Evolutionary conservation across 2,329 filamentous ascomycete genomes (phyloP), one percentile per base, ranked within the genome.

Genomic region (Alternaria metachromatica): DNA sequence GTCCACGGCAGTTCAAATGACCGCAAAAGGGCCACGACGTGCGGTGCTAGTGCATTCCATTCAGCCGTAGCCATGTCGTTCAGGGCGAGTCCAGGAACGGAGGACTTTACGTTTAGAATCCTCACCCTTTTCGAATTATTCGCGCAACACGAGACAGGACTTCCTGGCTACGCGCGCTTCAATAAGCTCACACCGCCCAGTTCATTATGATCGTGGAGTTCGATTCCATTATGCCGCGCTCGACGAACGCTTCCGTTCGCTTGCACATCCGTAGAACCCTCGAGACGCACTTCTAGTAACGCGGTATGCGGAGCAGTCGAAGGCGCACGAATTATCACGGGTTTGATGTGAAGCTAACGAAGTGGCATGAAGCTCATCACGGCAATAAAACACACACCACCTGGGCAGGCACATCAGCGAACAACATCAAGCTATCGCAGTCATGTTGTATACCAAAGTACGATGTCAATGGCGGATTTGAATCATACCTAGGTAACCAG

Each of bases 151-250:
- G 33, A 30, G 49, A 30, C 28, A 25, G 18, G 30, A 25, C n/a
- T 23, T 18, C 28, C 37, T 41, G 37, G 37, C n/a, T 41, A 37
- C 49, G 11, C 28, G 33, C 15, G 49, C 49, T 23, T 37, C 28
- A 41, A 41, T 18, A 20, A 20, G n/a, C 49, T 53, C 5, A 30
- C 28, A 23, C 37, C 49, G 20, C 21, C 30, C 37, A 18, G n/a
- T 1, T 3, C 2, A n/a, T 3, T 10, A 11, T 2, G n/a, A 2
- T 18, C 0, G 3, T 18, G n/a, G 1, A 3, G 1, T 18, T 41
- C 3, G 8, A 10, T 41, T 21, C 3, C 43, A 45, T 45, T 13
- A 11, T 10, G 18, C 2, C 18, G 18, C 43, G 6, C 2, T 53
- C 4, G 37, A 41, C 37, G 37, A 3, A 41, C 4, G 37, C 5